Evolutionary conservation across 305 asterid genomes (phyloP).

Genomic region (Fraxinus dipetala): DNA sequence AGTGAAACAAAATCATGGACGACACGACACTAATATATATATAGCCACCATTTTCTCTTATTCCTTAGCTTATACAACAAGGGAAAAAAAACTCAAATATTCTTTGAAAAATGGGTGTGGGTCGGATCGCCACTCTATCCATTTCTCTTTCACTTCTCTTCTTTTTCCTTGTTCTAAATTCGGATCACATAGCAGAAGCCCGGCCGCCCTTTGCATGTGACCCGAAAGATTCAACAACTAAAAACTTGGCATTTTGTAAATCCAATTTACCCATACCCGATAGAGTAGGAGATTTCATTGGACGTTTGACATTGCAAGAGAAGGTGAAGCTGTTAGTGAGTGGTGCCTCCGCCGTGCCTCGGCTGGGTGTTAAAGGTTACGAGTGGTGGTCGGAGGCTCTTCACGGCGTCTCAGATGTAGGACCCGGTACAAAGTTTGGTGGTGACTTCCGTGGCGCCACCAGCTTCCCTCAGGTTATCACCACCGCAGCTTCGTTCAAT

Average conservation of each 20-base stretch:
- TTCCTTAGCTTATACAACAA: constrained; percentile 22
- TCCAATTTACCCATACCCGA: constrained; percentile 33
- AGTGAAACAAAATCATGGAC: constrained; percentile 25
- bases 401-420: constrained; percentile 77
- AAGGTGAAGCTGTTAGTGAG: constrained; percentile 56
- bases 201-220: constrained; percentile 71
- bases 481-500: constrained; percentile 81
- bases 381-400: constrained; percentile 99
- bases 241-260: constrained; percentile 48
- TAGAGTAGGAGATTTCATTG: constrained; percentile 61
- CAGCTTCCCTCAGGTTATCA: constrained; percentile 87
- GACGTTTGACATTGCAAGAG: constrained; percentile 68
- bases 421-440: constrained; percentile 73
- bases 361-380: constrained; percentile 67
- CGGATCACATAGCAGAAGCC: constrained; percentile 6
- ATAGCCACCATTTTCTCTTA: constrained; percentile 3
- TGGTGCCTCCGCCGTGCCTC: constrained; percentile 59
- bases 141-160: constrained; percentile 18
- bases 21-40: constrained; percentile 31
- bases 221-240: constrained; percentile 33
- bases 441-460: constrained; percentile 78
- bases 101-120: constrained; percentile 29
- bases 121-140: constrained; percentile 26
- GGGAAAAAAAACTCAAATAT: neutral
- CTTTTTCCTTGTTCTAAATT: neutral